Evolutionary conservation across 495 filamentous ascomycete species (phyloP), one percentile per base, ranked within the genome.

Genomic region (Penicillium desertorum): DNA sequence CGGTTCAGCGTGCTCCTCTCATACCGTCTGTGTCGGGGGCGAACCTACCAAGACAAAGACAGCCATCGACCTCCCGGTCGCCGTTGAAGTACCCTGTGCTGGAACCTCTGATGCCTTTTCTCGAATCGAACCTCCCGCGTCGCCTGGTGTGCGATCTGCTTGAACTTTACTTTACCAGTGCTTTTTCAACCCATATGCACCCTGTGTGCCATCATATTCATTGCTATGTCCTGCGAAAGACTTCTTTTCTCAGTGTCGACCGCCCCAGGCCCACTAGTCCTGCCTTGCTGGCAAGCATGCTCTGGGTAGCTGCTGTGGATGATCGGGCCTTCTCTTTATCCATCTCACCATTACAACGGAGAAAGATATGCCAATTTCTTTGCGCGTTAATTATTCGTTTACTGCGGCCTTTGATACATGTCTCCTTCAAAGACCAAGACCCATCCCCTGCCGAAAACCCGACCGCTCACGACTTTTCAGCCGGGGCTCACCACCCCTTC

Each of bases 271-370:
- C 83, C 59, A 96, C 91, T 71, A 92, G 90, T 63, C 92, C 92
- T 34, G 90, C 92, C 0, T 78, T 97, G 37, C 77, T 97, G 39
- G 89, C 92, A 10, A 94, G 90, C 71, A 96, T 96, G 88, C 86
- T 96, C 17, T 97, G 91, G 91, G 90, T 96, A 23, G 90, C 90
- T 17, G 91, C 91, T 14, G 88, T 96, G 66, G 96, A 94, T 45
- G 92, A 92, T 71, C 88, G 96, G 68, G 90, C 92, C 8, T 85
- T 91, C 56, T 91, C 91, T 61, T 73, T 97, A 56, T 91, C 90
- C 17, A 88, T 91, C 51, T 85, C 91, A 29, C 92, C 92, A 2
- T 88, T 89, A 14, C 90, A 91, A 45, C 81, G 92, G 20, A 88
- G 88, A 62, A 91, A 91, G 65, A 88, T 95, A 57, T 96, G 91